Evolutionary conservation across 257 asterid species (phyloP), one percentile per base, ranked within the genome.

Genomic region (Datura wrightii): DNA sequence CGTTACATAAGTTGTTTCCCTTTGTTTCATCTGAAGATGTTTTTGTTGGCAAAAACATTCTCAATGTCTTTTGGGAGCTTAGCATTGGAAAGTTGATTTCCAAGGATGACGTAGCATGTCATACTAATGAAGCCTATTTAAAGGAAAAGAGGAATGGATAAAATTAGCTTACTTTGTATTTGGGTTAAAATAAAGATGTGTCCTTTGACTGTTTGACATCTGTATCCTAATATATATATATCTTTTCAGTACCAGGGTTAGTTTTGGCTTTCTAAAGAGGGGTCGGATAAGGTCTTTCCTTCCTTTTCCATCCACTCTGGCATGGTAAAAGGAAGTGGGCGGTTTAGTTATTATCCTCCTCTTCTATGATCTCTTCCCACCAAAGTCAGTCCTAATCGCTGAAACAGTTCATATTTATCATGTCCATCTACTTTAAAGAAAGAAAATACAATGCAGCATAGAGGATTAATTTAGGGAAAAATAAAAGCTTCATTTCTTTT

Each of bases 1-100:
- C 78, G 39, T 69, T 39, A 41, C 53, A 70, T 2, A 18, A 18
- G 79, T 41, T 69, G 78, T 69, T 70, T 70, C 11, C 76, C 76
- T 67, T 67, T 5, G 10, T 37, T 67, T 37, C 50, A 67, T 67
- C 76, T 67, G 76, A 37, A 24, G 34, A 39, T 67, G 52, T 6
- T 10, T 24, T 60, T 39, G 7, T 9, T 8, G 7, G 69, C 69
- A 67, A 41, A 67, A 67, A 37, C 50, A 67, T 15, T 37, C 76
- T 67, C 76, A 67, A 37, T 37, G 31, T 37, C 50, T 67, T 67
- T 39, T 37, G 50, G 76, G 76, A 15, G 14, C 50, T 15, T 37
- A 67, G 14, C 6, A 6, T 14, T 41, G 46, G 76, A 37, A 37
- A 67, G 19, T 15, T 24, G 76, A 37, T 67, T 67, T 67, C 50